Evolutionary conservation across 2,329 filamentous ascomycete species (phyloP), one percentile per base, ranked within the genome.

Genomic region (Shiraia sp.): DNA sequence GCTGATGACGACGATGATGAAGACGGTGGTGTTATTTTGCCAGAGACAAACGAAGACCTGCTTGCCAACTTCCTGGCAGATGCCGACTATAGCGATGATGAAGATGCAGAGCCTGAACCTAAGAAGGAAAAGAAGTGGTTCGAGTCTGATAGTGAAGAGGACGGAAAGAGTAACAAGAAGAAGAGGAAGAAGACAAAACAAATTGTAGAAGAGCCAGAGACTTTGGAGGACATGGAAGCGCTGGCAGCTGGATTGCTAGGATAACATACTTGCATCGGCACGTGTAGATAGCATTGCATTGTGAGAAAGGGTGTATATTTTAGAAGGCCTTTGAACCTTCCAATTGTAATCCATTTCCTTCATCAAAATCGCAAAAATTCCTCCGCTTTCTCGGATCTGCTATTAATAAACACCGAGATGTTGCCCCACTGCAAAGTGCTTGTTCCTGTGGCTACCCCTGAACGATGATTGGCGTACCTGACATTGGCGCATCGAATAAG

Each of bases 41-140:
- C 57, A 13, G 66, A 59, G 17, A 57, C 41, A 2, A 64, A 58
- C 14, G 65, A 70, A 33, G 72, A 75, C 54, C 59, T 60, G 2
- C 57, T 75, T 42, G 72, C 70, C 4, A 72, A 74, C 44, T 75
- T 75, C 49, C 42, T 70, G 33, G 66, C 66, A 1, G 73, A 69
- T 23, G 71, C 67, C 0, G 72, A 65, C 10, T 71, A 59, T 16
- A 61, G 51, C 28, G 70, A 66, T 3, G 72, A 65, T 10, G 68
- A 70, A 1, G 75, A 75, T 38, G 70, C 70, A 52, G 69, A 66
- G 46, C 74, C 73, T 34, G 76, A 78, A 13, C 72, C 69, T 59
- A 87, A 86, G 77, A 85, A 81, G 68, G 75, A 79, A 45, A 89
- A 87, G 81, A 90, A 90, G 71, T 89, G 86, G 86, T 90, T 90